phyloP scores from a whole-genome alignment of 2,329 filamentous ascomycete genomes.

The Calonectria fujianensis region DNA sequence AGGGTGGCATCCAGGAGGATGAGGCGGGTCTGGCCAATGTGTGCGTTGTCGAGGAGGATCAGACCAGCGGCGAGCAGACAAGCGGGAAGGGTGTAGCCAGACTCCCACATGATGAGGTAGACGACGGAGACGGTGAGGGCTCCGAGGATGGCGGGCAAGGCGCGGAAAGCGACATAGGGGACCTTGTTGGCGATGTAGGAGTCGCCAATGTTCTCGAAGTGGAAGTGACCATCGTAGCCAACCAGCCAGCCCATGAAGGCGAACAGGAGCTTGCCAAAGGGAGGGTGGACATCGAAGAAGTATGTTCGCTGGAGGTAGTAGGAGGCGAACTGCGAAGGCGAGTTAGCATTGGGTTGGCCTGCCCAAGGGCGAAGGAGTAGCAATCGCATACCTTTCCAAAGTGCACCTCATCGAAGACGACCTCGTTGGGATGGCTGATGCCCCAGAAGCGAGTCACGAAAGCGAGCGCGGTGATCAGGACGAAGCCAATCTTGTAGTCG shows the following conservation, averaged over 20 bases:
- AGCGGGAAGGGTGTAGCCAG: constrained; percentile 95
- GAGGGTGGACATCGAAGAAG: constrained; percentile 99
- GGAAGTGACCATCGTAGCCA: constrained; percentile 96
- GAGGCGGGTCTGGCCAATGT: constrained; percentile 95
- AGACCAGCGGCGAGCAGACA: constrained; percentile 90
- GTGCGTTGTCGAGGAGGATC: constrained; percentile 96
- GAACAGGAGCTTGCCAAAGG: constrained; percentile 98
- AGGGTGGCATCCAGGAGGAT: constrained; percentile 96
- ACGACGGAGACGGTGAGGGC: constrained; percentile 94
- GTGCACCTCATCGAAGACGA: constrained; percentile 99
- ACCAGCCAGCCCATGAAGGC: constrained; percentile 98
- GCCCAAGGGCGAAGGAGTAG: background rate
- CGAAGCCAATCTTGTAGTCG: constrained; percentile 88
- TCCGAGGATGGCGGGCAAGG: constrained; percentile 93
- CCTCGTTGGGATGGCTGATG: constrained; percentile 95
- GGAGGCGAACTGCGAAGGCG: constrained; percentile 75
- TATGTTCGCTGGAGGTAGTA: constrained; percentile 97
- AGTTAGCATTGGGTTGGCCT: constrained; percentile 42
- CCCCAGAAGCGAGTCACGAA: constrained; percentile 97
- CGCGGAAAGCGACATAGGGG: constrained; percentile 96
- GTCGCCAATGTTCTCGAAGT: constrained; percentile 99
- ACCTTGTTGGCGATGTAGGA: constrained; percentile 98
- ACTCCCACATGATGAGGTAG: constrained; percentile 99
- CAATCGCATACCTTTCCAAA: constrained; percentile 90
- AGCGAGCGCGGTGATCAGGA: constrained; percentile 85